Conservation (phyloP, 306 rosid species). For the Mucuna pruriens region DNA sequence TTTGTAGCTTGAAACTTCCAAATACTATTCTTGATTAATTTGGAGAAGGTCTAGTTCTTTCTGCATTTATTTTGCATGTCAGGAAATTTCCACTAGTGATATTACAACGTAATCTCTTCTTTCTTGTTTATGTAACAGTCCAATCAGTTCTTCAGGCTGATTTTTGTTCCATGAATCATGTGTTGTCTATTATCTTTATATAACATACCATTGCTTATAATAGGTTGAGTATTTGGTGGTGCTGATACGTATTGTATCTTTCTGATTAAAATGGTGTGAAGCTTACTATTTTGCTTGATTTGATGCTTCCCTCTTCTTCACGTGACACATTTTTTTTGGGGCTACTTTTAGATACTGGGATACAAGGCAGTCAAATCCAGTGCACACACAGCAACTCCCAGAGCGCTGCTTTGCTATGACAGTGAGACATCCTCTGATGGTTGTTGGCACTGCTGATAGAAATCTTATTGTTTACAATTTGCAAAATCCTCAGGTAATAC, state of each 20-base stretch:
- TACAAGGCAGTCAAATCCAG: constrained; percentile 92
- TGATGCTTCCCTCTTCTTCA: constrained; percentile 6
- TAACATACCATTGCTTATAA: neutral
- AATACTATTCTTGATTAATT: neutral
- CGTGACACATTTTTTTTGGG: constrained; percentile 21
- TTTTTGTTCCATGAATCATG: neutral
- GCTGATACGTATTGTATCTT: neutral
- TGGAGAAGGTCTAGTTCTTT: neutral
- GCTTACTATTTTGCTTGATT: constrained; percentile 31
- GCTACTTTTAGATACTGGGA: constrained; percentile 81
- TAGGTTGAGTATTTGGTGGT: constrained; percentile 23
- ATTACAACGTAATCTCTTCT: neutral
- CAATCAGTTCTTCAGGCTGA: neutral
- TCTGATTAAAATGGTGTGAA: constrained; percentile 20
- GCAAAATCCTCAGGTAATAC: constrained; percentile 86
- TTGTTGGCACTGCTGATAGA: constrained; percentile 95
- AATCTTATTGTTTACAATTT: constrained; percentile 85
- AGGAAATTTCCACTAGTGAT: neutral
- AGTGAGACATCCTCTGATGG: constrained; percentile 90
- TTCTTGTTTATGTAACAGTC: neutral
- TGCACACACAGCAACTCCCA: constrained; percentile 88
- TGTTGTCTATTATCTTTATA: neutral
- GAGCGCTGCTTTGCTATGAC: constrained; percentile 89
- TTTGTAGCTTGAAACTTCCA: neutral
- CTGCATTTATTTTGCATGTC: neutral